Evolutionary conservation across 164 flowering plant genomes (phyloP).

Genomic region (Protea cynaroides): DNA sequence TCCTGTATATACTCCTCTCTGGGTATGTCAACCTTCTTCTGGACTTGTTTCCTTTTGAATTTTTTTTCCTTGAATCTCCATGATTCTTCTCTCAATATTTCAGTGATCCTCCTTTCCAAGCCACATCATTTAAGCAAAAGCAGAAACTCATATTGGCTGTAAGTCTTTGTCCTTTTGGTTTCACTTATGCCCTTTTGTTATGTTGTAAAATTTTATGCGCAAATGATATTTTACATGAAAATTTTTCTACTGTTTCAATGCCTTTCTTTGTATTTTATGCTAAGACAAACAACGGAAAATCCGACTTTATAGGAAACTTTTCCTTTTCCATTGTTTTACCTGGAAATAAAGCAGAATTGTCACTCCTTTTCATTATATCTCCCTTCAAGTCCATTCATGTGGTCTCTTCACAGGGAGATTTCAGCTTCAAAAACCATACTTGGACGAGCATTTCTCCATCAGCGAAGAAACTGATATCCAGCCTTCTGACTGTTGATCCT

Average conservation of each 20-base stretch:
- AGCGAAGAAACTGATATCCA: constrained; percentile 52
- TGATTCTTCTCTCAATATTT: constrained; percentile 3
- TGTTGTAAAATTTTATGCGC: too few species aligned
- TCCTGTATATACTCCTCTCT: constrained; percentile 66
- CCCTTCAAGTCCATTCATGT: too few species aligned
- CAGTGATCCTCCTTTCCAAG: constrained; percentile 72
- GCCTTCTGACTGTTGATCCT: constrained; percentile 62
- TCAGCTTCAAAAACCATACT: constrained; percentile 61
- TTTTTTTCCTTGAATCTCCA: background rate
- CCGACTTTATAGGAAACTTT: too few species aligned
- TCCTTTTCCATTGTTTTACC: too few species aligned
- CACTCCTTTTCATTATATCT: too few species aligned
- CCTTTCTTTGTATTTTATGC: too few species aligned
- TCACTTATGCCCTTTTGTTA: background rate
- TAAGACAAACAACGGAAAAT: too few species aligned
- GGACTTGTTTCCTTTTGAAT: background rate
- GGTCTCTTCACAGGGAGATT: constrained; percentile 41
- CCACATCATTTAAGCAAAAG: constrained; percentile 56
- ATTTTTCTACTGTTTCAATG: too few species aligned
- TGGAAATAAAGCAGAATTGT: too few species aligned
- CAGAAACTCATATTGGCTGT: constrained; percentile 66
- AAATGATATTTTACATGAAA: too few species aligned
- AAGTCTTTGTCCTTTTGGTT: constrained; percentile 13
- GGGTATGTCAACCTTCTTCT: constrained; percentile 33
- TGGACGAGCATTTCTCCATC: constrained; percentile 73